These are phyloP conservation scores for Nigrospora oryzae DNA, from an alignment of 2,329 filamentous ascomycete species.

Conservation along the genomic window DNA sequence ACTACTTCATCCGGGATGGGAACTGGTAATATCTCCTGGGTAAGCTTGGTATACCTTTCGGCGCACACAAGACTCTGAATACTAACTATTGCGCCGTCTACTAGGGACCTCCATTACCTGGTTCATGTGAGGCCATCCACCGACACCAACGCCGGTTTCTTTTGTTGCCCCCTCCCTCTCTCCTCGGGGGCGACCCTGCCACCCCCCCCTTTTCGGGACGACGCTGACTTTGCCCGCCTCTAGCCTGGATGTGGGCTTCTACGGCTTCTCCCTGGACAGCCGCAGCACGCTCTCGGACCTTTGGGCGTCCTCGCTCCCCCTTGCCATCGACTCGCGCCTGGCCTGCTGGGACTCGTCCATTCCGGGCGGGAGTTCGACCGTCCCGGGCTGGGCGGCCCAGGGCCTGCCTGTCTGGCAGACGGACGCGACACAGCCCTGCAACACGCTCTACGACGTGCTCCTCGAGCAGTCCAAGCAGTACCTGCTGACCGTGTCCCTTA, in stretches of 20 bases:
- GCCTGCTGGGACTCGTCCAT: slow-evolving; percentile 39
- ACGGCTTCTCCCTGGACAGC: slow-evolving; percentile 44
- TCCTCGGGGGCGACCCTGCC: no score
- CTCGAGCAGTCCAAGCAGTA: slow-evolving; percentile 45
- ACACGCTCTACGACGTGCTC: slow-evolving; percentile 42
- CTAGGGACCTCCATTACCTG: slow-evolving; percentile 8
- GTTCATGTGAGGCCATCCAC: slow-evolving; percentile 4
- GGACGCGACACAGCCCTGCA: slow-evolving; percentile 37
- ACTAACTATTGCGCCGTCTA: neutral
- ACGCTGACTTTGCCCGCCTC: slow-evolving; percentile 6
- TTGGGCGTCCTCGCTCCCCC: slow-evolving; percentile 27
- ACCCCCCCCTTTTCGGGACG: no score
- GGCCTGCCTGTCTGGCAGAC: slow-evolving; percentile 42
- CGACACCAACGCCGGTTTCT: slow-evolving; percentile 3
- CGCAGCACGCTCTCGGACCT: slow-evolving; percentile 31
- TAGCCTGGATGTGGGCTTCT: slow-evolving; percentile 47
- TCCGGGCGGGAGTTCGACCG: slow-evolving; percentile 30
- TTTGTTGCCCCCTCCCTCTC: slow-evolving; percentile 1
- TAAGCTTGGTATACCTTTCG: slow-evolving; percentile 2
- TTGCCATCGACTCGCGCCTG: slow-evolving; percentile 26
- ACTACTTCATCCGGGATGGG: slow-evolving; percentile 39
- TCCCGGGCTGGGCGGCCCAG: slow-evolving; percentile 28
- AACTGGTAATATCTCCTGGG: slow-evolving; percentile 36
- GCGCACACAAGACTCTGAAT: neutral
- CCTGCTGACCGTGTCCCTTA: slow-evolving; percentile 40